These are phyloP conservation scores for Xylaria sp. DNA, from an alignment of 2,329 filamentous ascomycete genomes.

Conservation along the genomic window DNA sequence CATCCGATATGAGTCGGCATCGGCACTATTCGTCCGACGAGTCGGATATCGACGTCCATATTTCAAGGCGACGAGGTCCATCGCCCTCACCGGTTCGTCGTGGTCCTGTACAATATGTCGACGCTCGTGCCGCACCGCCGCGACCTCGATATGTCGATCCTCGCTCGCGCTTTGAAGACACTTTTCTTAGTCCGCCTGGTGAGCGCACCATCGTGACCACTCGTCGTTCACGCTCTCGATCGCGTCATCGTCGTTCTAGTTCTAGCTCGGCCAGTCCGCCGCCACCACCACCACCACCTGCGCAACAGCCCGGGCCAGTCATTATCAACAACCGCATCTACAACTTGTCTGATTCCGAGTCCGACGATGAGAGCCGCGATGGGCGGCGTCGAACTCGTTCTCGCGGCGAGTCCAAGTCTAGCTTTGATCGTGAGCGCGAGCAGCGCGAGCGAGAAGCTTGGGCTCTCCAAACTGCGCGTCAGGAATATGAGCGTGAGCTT, in stretches of 20 bases:
- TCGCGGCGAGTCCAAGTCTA: background rate
- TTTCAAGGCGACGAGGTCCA: constrained; percentile 48
- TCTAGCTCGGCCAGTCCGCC: constrained; percentile 42
- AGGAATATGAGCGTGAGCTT: constrained; percentile 41
- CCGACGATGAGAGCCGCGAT: constrained; percentile 48
- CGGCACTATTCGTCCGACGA: constrained; percentile 56
- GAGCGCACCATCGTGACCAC: constrained; percentile 55
- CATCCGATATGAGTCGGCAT: constrained; percentile 37
- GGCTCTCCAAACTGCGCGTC: constrained; percentile 41
- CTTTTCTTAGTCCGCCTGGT: constrained; percentile 50
- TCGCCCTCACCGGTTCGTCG: constrained; percentile 43
- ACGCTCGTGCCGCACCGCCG: constrained; percentile 44
- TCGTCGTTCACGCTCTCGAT: constrained; percentile 51
- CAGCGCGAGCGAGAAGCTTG: constrained; percentile 40
- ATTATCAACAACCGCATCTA: constrained; percentile 65
- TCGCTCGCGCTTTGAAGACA: constrained; percentile 37
- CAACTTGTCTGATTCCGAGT: constrained; percentile 47
- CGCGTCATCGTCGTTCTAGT: constrained; percentile 53
- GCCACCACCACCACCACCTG: constrained; percentile 35
- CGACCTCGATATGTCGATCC: constrained; percentile 51
- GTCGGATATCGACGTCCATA: constrained; percentile 60
- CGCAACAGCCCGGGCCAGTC: constrained; percentile 47
- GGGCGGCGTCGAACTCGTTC: constrained; percentile 29
- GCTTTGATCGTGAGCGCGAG: constrained; percentile 9
- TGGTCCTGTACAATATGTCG: constrained; percentile 53